These are phyloP conservation scores for Diplodia intermedia DNA, from an alignment of 2,329 filamentous ascomycete species.

Conservation along the genomic window DNA sequence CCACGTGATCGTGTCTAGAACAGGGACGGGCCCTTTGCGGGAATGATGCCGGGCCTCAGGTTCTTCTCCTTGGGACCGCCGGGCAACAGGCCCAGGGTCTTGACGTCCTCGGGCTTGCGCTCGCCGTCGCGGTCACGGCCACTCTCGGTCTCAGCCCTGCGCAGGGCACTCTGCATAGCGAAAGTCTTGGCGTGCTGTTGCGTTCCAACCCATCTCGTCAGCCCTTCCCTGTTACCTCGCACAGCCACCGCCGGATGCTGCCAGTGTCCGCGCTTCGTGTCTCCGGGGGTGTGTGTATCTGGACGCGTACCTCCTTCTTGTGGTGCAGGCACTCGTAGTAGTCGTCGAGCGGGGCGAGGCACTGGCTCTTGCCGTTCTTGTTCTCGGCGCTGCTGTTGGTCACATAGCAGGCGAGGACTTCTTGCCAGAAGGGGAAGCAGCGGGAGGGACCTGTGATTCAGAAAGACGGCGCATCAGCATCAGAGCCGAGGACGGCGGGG, in stretches of 20 bases:
- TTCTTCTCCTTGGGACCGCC: constrained; percentile 76
- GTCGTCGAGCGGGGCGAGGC: constrained; percentile 83
- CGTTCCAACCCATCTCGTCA: background rate
- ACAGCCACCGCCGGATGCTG: background rate
- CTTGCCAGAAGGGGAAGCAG: constrained; percentile 99
- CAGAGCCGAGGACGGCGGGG: background rate
- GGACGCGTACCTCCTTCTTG: constrained; percentile 87
- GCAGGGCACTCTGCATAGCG: constrained; percentile 82
- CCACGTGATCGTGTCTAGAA: background rate
- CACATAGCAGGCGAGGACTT: constrained; percentile 97
- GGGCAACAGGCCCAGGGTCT: constrained; percentile 81
- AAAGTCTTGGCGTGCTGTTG: constrained; percentile 77
- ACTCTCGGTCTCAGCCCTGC: constrained; percentile 75
- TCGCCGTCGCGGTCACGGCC: constrained; percentile 71
- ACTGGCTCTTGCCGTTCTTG: constrained; percentile 90
- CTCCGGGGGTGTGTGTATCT: background rate
- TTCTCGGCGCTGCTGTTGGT: constrained; percentile 86
- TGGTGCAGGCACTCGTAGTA: constrained; percentile 99
- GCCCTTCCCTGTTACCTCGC: background rate
- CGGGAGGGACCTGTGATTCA: constrained; percentile 66
- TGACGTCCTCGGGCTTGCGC: constrained; percentile 84
- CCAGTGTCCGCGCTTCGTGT: background rate
- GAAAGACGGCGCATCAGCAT: constrained; percentile 6
- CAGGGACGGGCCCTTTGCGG: constrained; percentile 20
- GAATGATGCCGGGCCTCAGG: constrained; percentile 44